Base-by-base conservation (phyloP, 345 rosid species). In the Bruguiera sexangula region DNA sequence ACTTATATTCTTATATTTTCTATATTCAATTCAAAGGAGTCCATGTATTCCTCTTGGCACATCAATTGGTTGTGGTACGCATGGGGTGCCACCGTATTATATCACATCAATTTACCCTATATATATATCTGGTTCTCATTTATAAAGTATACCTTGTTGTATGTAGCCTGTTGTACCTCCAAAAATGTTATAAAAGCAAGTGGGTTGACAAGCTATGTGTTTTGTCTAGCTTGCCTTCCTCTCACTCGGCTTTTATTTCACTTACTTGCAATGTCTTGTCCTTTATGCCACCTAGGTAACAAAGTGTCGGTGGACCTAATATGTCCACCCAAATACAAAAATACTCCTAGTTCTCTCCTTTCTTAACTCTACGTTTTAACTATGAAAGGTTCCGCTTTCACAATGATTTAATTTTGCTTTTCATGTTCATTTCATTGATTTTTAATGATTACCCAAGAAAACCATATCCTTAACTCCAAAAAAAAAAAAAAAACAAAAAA, bases 231-330 rank as follows among this genome's bases (percentile, higher is more conserved):
- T 7, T 37, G 0, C 2, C 13, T 9, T 1, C 10, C 32, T 30
- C 32, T 4, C 32, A 3, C 5, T 3, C 32, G 2, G 11, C 34
- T 15, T 36, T 51, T 65, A 48, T 32, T 27, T 27, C 29, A 27
- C 60, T 6, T 36, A 27, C 11, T 16, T 53, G n/a, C n/a, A 1
- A 37, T 52, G 34, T 7, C 62, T 61, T 73, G 82, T 85, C 85
- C 57, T 77, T 68, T 59, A 53, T 76, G 62, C 83, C 82, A 83
- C 79, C 85, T 71, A 79, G 80, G 67, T 68, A 2, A 81, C 30
- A 16, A 61, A 56, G 72, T 66, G 76, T 73, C 76, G 76, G 76
- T 73, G 76, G 62, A 52, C 36, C 34, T 37, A 26, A 52, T 27
- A 15, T 60, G 65, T 21, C 7, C 36, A 15, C 53, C 4, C 2